phyloP scores from a whole-genome alignment of 2,329 filamentous ascomycete genomes.

The Mollisiaceae sp. region DNA sequence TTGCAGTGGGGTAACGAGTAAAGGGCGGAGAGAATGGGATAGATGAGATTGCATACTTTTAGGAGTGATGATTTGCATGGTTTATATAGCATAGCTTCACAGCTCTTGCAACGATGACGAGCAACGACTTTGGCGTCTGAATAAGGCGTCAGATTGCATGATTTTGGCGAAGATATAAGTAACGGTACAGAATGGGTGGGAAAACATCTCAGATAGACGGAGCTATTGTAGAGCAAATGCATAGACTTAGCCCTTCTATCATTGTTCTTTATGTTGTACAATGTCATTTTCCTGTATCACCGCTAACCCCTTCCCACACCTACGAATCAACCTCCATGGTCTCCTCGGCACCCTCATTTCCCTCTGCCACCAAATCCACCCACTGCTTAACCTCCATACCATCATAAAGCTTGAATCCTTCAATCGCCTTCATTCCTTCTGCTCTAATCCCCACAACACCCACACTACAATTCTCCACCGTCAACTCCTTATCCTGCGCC shows the following conservation, averaged over 20 bases:
- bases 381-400: conserved; percentile 84
- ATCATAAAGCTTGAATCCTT: conserved; percentile 91
- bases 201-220: background rate
- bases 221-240: background rate
- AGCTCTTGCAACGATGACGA: background rate
- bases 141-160: background rate
- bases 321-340: conserved; percentile 53
- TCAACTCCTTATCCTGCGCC: conserved; percentile 96
- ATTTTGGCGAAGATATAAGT: background rate
- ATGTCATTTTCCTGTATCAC: conserved; percentile 19
- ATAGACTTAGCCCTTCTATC: background rate
- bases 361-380: conserved; percentile 74
- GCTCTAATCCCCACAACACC: conserved; percentile 74
- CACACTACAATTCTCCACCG: conserved; percentile 94
- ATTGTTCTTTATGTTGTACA: conserved; percentile 10
- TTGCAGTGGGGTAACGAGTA: conserved; percentile 72
- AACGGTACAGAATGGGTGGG: background rate
- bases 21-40: background rate
- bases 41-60: background rate
- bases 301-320: background rate
- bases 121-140: background rate
- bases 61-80: background rate
- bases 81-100: background rate
- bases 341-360: conserved; percentile 56
- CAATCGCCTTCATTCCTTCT: conserved; percentile 59